Conservation (phyloP, 495 filamentous ascomycete genomes). For the Xylaria intraflava region DNA sequence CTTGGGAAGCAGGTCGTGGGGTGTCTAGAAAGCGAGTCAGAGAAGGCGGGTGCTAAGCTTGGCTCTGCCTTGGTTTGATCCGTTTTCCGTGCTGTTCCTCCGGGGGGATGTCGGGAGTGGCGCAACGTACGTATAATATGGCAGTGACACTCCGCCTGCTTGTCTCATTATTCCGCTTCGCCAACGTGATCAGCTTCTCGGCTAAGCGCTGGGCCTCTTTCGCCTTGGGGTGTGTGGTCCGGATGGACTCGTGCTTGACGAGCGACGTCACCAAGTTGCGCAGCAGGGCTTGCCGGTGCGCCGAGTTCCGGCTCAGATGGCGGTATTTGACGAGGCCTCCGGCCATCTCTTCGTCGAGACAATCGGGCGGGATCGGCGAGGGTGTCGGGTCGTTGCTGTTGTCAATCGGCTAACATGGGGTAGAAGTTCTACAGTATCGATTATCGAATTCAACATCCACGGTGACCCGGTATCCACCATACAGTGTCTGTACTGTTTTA, state of each 20-base stretch:
- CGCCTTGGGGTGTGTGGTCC: slow-evolving; percentile 91
- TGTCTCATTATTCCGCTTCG: slow-evolving; percentile 81
- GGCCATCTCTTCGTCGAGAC: slow-evolving; percentile 53
- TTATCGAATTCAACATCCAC: too few relatives aligned
- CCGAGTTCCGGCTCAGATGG: slow-evolving; percentile 70
- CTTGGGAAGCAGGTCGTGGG: slow-evolving; percentile 67
- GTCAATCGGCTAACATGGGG: not conserved
- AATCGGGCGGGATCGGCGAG: not conserved
- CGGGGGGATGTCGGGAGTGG: not conserved
- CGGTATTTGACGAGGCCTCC: slow-evolving; percentile 80
- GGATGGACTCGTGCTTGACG: slow-evolving; percentile 84
- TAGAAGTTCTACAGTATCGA: not conserved
- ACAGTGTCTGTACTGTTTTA: not conserved
- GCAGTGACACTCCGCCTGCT: slow-evolving; percentile 57
- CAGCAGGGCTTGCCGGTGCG: slow-evolving; percentile 87
- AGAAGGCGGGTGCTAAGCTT: too few relatives aligned
- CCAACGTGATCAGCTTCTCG: slow-evolving; percentile 88
- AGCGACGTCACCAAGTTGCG: slow-evolving; percentile 96
- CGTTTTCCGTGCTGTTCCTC: too few relatives aligned
- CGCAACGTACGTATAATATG: slow-evolving; percentile 79
- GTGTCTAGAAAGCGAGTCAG: slow-evolving; percentile 30
- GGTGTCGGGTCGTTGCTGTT: not conserved
- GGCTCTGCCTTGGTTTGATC: too few relatives aligned
- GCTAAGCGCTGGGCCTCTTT: slow-evolving; percentile 93
- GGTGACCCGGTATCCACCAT: not conserved